Percentiles rank a stretch among this genome's conserved stretches.
Conservation (phyloP, 768 basidiomycete genomes). For the Saitozyma sp. region DNA sequence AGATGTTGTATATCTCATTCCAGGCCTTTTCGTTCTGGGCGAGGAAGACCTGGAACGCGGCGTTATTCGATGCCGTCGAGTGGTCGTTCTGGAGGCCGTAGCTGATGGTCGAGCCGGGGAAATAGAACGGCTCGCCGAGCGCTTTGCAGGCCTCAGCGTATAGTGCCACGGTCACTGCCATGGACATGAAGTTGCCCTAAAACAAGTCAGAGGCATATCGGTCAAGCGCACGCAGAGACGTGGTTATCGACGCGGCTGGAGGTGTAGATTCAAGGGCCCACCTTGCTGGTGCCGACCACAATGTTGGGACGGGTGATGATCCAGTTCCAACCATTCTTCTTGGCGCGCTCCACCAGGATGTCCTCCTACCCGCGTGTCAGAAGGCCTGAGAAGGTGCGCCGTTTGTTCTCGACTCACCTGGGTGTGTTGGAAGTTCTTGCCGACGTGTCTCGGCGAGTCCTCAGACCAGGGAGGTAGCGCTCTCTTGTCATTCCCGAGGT, state of each 20-base stretch:
- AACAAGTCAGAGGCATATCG: too few species aligned
- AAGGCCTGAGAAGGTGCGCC: too few species aligned
- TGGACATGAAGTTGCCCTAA: background rate
- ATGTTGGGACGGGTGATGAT: background rate
- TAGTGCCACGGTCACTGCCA: background rate
- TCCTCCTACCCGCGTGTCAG: background rate
- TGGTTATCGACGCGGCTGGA: too few species aligned
- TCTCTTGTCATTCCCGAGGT: background rate
- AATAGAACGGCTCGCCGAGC: background rate
- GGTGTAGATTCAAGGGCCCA: too few species aligned
- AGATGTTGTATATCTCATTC: background rate
- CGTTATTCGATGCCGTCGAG: background rate
- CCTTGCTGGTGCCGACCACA: background rate
- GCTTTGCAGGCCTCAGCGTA: background rate
- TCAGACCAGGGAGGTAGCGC: background rate
- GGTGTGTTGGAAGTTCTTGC: background rate
- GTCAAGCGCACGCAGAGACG: too few species aligned
- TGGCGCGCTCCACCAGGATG: background rate
- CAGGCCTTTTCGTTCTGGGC: background rate
- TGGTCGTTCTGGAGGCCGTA: background rate
- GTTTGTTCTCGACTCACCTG: background rate
- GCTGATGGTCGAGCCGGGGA: background rate
- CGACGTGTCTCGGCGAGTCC: background rate
- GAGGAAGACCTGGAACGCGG: background rate
- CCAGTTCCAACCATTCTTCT: background rate